Percentiles rank a stretch among this genome's conserved stretches.
Evolutionary conservation across 495 filamentous ascomycete species (phyloP).

Genomic region (Hypoxylon perforatum): DNA sequence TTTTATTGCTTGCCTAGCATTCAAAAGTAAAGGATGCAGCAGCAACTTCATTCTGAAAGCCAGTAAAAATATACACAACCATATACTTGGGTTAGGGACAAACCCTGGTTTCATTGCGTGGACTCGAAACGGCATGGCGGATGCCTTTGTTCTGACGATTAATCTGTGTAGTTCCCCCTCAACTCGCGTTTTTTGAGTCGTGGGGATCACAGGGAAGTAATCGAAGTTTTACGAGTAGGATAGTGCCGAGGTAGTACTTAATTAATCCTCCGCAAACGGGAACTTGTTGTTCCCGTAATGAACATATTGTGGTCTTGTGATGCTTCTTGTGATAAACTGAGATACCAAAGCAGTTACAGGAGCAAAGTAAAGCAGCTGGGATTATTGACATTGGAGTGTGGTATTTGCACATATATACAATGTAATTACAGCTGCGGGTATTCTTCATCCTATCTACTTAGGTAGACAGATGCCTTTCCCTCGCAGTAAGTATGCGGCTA

Average conservation of each 20-base stretch:
- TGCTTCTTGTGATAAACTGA: not conserved
- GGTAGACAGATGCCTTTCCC: not conserved
- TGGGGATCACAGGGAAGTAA: slow-evolving; percentile 5
- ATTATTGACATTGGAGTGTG: not conserved
- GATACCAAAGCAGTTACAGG: not conserved
- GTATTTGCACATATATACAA: slow-evolving; percentile 30
- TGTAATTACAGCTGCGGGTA: slow-evolving; percentile 23
- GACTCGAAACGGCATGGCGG: not conserved
- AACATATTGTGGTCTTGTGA: not conserved
- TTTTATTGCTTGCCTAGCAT: slow-evolving; percentile 27
- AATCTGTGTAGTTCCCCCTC: slow-evolving; percentile 12
- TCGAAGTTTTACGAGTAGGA: slow-evolving; percentile 24
- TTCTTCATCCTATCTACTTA: slow-evolving; percentile 13
- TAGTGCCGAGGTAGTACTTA: slow-evolving; percentile 22
- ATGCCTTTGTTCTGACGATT: slow-evolving; percentile 9
- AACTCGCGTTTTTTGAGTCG: slow-evolving; percentile 11
- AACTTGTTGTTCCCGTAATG: not conserved
- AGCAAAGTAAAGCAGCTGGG: not conserved
- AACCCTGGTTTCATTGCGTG: slow-evolving; percentile 2
- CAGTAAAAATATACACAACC: slow-evolving; percentile 7
- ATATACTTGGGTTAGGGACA: slow-evolving; percentile 12
- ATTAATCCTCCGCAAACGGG: slow-evolving; percentile 11
- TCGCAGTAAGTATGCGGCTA: slow-evolving; percentile 41
- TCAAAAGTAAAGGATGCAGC: slow-evolving; percentile 21
- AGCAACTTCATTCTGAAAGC: slow-evolving; percentile 19